phyloP scores from a whole-genome alignment of 23 red algal species.

The Chondrus crispus region DNA sequence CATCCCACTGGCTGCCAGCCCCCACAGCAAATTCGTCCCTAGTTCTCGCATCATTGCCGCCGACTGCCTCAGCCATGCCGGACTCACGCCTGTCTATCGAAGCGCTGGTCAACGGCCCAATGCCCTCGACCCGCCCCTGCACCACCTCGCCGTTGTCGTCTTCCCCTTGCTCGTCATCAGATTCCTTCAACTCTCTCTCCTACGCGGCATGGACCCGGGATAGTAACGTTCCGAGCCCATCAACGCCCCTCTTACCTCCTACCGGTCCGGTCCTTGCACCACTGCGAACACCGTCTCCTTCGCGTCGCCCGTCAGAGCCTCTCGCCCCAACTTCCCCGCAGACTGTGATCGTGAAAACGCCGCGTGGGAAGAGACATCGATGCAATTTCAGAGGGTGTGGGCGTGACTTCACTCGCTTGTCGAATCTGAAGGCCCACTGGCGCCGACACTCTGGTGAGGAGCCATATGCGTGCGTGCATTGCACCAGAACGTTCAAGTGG shows the following conservation, averaged over 20 bases:
- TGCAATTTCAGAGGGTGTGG: slow-evolving; percentile 47
- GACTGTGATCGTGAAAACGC: slow-evolving; percentile 36
- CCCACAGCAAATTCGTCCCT: no score
- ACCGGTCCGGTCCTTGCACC: not conserved
- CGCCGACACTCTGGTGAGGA: slow-evolving; percentile 61
- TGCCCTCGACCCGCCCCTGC: not conserved
- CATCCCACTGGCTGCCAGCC: no score
- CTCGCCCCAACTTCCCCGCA: slow-evolving; percentile 10
- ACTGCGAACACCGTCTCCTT: not conserved
- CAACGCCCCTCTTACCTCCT: not conserved
- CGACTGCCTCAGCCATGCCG: no score
- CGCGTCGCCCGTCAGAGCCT: not conserved
- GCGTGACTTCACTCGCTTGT: slow-evolving; percentile 38
- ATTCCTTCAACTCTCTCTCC: not conserved
- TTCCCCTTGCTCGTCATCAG: not conserved
- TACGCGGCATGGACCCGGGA: not conserved
- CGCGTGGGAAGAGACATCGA: slow-evolving; percentile 8
- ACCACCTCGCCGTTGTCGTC: not conserved
- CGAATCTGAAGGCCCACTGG: slow-evolving; percentile 68
- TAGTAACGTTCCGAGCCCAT: not conserved
- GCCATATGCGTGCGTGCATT: slow-evolving; percentile 53
- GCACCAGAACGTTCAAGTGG: slow-evolving; percentile 32
- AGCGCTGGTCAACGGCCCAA: not conserved
- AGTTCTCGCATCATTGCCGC: no score
- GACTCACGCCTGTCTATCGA: not conserved